phyloP scores from a whole-genome alignment of 768 basidiomycete species.

The Lactarius trivialis region DNA sequence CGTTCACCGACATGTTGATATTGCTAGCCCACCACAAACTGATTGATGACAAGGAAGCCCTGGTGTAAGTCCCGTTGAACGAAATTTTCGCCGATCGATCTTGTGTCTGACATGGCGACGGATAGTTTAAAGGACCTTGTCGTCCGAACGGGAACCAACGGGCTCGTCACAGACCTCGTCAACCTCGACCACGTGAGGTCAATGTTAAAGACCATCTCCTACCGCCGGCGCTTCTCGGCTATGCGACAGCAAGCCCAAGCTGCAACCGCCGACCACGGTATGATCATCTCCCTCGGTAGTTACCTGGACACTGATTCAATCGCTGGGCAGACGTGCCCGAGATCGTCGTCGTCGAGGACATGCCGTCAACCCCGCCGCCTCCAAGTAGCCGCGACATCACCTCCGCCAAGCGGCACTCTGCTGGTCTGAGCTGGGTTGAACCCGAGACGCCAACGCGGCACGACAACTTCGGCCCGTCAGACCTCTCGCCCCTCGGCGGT shows the following conservation, averaged over 20 bases:
- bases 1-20: slow-evolving; percentile 84
- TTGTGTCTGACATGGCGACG: neutral
- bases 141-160: slow-evolving; percentile 64
- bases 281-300: neutral
- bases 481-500: slow-evolving; percentile 36
- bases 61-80: slow-evolving; percentile 54
- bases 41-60: slow-evolving; percentile 81
- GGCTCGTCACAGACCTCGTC: slow-evolving; percentile 75
- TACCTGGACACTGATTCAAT: neutral
- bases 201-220: slow-evolving; percentile 66
- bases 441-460: slow-evolving; percentile 32
- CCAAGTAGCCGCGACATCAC: slow-evolving; percentile 50
- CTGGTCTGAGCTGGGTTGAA: slow-evolving; percentile 20
- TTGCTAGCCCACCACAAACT: slow-evolving; percentile 88
- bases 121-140: slow-evolving; percentile 76
- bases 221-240: slow-evolving; percentile 60
- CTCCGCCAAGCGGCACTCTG: slow-evolving; percentile 28
- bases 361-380: slow-evolving; percentile 41
- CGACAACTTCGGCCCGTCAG: slow-evolving; percentile 30
- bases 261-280: slow-evolving; percentile 32
- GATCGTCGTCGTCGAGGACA: slow-evolving; percentile 54
- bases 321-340: slow-evolving; percentile 52
- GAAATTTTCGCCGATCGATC: neutral
- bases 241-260: slow-evolving; percentile 37
- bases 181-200: slow-evolving; percentile 82